Percentiles rank a stretch among this genome's conserved stretches.
Conservation (phyloP, 495 filamentous ascomycete genomes). For the Penicillium parvum region DNA sequence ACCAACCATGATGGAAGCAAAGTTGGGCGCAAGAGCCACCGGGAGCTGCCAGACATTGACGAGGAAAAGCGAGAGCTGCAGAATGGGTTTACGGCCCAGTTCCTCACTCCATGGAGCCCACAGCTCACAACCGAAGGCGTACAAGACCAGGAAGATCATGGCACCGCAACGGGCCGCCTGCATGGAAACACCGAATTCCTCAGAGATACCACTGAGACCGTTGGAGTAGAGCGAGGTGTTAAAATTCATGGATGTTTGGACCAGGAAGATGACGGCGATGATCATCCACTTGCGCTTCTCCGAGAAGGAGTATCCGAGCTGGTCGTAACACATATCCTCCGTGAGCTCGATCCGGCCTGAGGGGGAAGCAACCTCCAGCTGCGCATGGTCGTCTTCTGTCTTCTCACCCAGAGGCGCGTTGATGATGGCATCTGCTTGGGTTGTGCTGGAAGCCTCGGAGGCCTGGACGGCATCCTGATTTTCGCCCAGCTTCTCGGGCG, state of each 20-base stretch:
- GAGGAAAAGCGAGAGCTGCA: conserved; percentile 52
- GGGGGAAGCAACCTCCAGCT: conserved; percentile 26
- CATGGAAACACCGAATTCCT: conserved; percentile 44
- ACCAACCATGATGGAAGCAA: conserved; percentile 51
- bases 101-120: conserved; percentile 68
- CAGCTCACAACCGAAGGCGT: conserved; percentile 62
- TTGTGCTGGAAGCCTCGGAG: conserved; percentile 35
- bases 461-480: conserved; percentile 28
- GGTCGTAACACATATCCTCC: conserved; percentile 54
- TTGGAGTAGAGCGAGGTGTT: conserved; percentile 56
- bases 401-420: conserved; percentile 25
- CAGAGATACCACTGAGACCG: conserved; percentile 43
- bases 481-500: conserved; percentile 17
- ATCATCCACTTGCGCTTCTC: conserved; percentile 55
- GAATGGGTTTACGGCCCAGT: conserved; percentile 52
- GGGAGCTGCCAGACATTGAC: conserved; percentile 58
- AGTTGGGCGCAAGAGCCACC: conserved; percentile 51
- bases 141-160: conserved; percentile 57
- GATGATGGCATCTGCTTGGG: conserved; percentile 28
- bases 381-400: conserved; percentile 13
- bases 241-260: conserved; percentile 57
- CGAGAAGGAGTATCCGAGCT: conserved; percentile 52
- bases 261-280: conserved; percentile 55
- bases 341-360: conserved; percentile 43
- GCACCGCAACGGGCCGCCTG: conserved; percentile 52